Conservation (phyloP, 2,329 filamentous ascomycete species). For the Fusarium humuli region DNA sequence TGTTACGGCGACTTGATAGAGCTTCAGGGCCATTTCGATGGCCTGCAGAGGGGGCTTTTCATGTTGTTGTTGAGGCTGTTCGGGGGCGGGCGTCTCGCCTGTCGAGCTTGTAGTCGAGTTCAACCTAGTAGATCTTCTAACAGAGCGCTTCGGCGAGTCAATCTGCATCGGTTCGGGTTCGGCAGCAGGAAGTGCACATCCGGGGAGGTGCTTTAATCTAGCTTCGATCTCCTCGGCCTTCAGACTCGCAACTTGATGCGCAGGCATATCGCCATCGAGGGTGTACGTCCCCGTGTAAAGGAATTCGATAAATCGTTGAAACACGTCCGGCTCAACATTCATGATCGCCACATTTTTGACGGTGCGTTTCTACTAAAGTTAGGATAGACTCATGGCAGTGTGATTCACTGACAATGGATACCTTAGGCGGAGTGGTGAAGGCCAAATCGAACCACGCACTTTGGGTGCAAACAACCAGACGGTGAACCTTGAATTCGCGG, state of each 20-base stretch:
- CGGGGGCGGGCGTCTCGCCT: background rate
- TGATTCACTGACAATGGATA: constrained; percentile 2
- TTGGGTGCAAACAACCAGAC: constrained; percentile 51
- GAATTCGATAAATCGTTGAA: constrained; percentile 49
- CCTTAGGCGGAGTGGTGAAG: constrained; percentile 46
- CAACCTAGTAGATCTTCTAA: constrained; percentile 17
- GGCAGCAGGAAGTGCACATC: background rate
- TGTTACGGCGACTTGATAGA: constrained; percentile 54
- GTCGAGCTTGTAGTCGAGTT: background rate
- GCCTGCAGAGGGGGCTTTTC: background rate
- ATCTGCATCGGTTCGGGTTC: background rate
- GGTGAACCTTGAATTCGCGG: constrained; percentile 50
- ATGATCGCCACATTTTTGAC: constrained; percentile 41
- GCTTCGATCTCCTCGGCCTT: constrained; percentile 17
- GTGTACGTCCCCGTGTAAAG: constrained; percentile 49
- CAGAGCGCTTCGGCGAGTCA: background rate
- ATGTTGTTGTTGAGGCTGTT: background rate
- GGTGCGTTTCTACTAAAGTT: constrained; percentile 1
- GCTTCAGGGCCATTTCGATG: constrained; percentile 30
- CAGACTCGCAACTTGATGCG: background rate
- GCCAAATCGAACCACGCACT: constrained; percentile 50
- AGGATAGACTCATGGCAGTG: background rate
- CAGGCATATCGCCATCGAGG: background rate
- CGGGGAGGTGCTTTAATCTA: constrained; percentile 6
- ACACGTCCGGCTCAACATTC: constrained; percentile 46